These are phyloP conservation scores for Lepiota subincarnata DNA, from an alignment of 768 basidiomycete genomes.

Conservation along the genomic window DNA sequence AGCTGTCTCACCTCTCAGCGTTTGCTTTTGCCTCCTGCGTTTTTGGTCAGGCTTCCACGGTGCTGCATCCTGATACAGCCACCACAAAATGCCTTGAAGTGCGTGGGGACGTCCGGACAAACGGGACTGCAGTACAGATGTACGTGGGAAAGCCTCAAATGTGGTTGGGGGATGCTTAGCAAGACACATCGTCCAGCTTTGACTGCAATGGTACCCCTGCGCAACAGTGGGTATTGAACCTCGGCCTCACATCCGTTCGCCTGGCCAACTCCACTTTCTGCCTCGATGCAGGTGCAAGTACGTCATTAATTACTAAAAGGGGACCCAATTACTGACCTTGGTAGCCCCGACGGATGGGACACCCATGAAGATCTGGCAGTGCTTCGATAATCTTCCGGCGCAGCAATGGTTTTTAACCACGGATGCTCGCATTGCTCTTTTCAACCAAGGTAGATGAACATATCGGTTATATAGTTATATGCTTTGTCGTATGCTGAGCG, in stretches of 20 bases:
- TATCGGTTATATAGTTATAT: not conserved
- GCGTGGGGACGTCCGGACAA: slow-evolving; percentile 20
- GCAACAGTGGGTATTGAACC: slow-evolving; percentile 26
- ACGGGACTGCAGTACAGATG: slow-evolving; percentile 34
- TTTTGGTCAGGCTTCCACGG: not conserved
- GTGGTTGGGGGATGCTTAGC: not conserved
- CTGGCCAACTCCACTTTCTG: slow-evolving; percentile 26
- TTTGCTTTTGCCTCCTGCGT: not conserved
- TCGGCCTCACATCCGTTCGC: slow-evolving; percentile 20
- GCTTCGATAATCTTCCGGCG: slow-evolving; percentile 25
- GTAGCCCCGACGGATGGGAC: slow-evolving; percentile 22
- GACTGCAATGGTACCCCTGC: slow-evolving; percentile 30
- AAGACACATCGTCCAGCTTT: slow-evolving; percentile 16
- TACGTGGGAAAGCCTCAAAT: slow-evolving; percentile 8
- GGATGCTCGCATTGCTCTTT: slow-evolving; percentile 20
- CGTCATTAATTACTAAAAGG: slow-evolving; percentile 3
- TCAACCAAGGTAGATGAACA: slow-evolving; percentile 15
- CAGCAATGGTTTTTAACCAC: slow-evolving; percentile 24
- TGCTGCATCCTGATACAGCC: slow-evolving; percentile 6
- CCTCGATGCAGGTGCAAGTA: slow-evolving; percentile 31
- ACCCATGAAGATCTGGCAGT: slow-evolving; percentile 28
- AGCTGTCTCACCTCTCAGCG: not conserved
- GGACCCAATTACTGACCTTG: not conserved
- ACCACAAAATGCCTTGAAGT: slow-evolving; percentile 28
- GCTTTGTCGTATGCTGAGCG: not conserved